phyloP scores from a whole-genome alignment of 108 stramenopile species.

The Skeletonema tropicum region DNA sequence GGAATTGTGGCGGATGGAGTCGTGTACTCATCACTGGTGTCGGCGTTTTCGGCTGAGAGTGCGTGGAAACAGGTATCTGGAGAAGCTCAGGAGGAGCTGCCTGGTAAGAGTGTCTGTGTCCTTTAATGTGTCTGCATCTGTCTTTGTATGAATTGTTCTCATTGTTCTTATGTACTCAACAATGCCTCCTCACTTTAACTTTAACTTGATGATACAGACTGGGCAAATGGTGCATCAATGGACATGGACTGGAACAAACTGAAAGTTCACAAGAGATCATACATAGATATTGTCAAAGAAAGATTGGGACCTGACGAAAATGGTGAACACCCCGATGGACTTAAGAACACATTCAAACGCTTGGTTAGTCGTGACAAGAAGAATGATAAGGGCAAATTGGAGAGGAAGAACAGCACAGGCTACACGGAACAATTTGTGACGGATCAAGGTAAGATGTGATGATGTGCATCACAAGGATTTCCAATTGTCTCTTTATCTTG shows the following conservation, averaged over 20 bases:
- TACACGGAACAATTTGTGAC: slow-evolving; percentile 65
- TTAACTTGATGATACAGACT: slow-evolving; percentile 47
- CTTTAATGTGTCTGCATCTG: slow-evolving; percentile 1
- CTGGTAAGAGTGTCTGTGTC: slow-evolving; percentile 45
- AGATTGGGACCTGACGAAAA: slow-evolving; percentile 58
- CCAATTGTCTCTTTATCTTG: slow-evolving; percentile 22
- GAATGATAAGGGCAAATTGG: slow-evolving; percentile 4
- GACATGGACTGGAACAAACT: slow-evolving; percentile 91
- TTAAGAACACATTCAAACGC: slow-evolving; percentile 42
- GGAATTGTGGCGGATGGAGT: slow-evolving; percentile 14
- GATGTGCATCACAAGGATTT: not conserved
- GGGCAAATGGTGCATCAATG: slow-evolving; percentile 85
- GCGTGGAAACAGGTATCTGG: slow-evolving; percentile 50
- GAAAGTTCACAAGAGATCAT: slow-evolving; percentile 61
- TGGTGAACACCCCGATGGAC: slow-evolving; percentile 52
- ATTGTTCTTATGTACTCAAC: not conserved
- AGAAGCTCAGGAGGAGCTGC: slow-evolving; percentile 64
- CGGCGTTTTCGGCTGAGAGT: not conserved
- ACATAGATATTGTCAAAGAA: slow-evolving; percentile 61
- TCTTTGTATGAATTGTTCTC: not conserved
- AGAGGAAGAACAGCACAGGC: slow-evolving; percentile 55
- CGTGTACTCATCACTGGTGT: not conserved
- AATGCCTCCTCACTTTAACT: not conserved
- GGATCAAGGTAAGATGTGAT: slow-evolving; percentile 58
- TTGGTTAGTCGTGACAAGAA: slow-evolving; percentile 30